phyloP scores from a whole-genome alignment of 495 filamentous ascomycete genomes.

The Letharia columbiana region DNA sequence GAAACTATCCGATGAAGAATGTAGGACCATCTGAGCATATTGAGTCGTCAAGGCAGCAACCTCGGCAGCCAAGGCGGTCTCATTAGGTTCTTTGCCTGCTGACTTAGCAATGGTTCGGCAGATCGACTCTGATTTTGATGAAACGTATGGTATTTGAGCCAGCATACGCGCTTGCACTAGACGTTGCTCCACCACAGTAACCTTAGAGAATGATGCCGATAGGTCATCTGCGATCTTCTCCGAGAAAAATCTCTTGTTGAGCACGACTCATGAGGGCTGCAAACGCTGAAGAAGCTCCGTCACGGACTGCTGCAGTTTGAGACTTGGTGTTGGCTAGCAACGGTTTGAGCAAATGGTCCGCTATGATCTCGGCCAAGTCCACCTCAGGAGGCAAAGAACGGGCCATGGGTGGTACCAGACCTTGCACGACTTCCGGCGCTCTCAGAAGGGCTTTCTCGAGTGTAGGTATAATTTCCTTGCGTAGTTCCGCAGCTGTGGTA shows the following conservation, averaged over 20 bases:
- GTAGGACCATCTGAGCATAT: slow-evolving; percentile 27
- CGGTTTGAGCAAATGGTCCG: slow-evolving; percentile 67
- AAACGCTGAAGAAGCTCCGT: slow-evolving; percentile 67
- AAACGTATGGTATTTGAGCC: slow-evolving; percentile 47
- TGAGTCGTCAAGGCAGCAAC: slow-evolving; percentile 57
- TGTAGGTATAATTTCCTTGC: slow-evolving; percentile 64
- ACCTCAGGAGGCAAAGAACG: slow-evolving; percentile 55
- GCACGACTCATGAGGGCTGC: slow-evolving; percentile 50
- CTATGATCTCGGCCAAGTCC: slow-evolving; percentile 68
- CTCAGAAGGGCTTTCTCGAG: slow-evolving; percentile 83
- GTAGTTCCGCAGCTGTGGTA: slow-evolving; percentile 64
- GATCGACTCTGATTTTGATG: slow-evolving; percentile 54
- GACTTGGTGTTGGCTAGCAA: slow-evolving; percentile 84
- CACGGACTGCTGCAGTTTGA: slow-evolving; percentile 65
- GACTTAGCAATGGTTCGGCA: slow-evolving; percentile 53
- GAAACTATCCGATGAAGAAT: slow-evolving; percentile 27
- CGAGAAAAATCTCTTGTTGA: slow-evolving; percentile 45
- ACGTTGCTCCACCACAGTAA: slow-evolving; percentile 73
- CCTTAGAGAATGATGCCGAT: slow-evolving; percentile 63
- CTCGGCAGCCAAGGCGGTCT: slow-evolving; percentile 68
- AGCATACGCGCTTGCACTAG: slow-evolving; percentile 73
- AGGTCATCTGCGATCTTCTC: slow-evolving; percentile 67
- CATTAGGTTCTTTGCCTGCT: slow-evolving; percentile 75
- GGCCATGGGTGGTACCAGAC: slow-evolving; percentile 63
- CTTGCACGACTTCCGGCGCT: slow-evolving; percentile 82